A percentile compares a stretch with the other conserved stretches of the same genome.
These are phyloP conservation scores for Cadophora sp. DNA, from an alignment of 2,329 filamentous ascomycete species.

Conservation along the genomic window DNA sequence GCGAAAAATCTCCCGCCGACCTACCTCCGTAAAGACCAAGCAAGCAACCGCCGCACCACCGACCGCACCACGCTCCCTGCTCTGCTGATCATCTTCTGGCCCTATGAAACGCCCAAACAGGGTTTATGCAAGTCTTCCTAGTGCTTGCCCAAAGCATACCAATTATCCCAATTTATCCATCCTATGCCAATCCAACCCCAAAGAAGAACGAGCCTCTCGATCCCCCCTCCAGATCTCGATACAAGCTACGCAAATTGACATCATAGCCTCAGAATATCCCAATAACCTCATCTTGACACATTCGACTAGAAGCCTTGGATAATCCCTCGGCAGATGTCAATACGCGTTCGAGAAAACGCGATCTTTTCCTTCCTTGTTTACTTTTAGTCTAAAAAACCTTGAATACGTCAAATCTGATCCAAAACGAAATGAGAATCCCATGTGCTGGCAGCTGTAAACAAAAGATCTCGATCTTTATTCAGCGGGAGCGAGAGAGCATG, in stretches of 20 bases:
- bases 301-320: not conserved
- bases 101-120: conserved; percentile 7
- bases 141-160: not conserved
- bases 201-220: conserved; percentile 6
- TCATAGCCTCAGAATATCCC: not conserved
- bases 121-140: conserved; percentile 10
- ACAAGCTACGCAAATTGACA: conserved; percentile 3
- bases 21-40: not conserved
- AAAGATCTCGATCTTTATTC: conserved; percentile 12
- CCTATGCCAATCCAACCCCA: not conserved
- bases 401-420: not conserved
- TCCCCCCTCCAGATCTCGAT: conserved; percentile 1
- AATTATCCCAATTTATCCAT: conserved; percentile 8
- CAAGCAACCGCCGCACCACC: conserved; percentile 4
- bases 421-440: conserved; percentile 4
- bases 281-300: not conserved
- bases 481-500: too few relatives aligned
- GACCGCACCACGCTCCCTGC: conserved; percentile 11
- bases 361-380: conserved; percentile 3
- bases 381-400: not conserved
- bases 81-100: conserved; percentile 8
- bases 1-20: conserved; percentile 9
- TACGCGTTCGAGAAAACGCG: not conserved
- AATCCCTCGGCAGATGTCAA: conserved; percentile 3
- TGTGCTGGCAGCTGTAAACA: conserved; percentile 7